A percentile compares a stretch with the other conserved stretches of the same genome.
Evolutionary conservation across 2,329 filamentous ascomycete genomes (phyloP).

Genomic region (Cladosporium halotolerans): DNA sequence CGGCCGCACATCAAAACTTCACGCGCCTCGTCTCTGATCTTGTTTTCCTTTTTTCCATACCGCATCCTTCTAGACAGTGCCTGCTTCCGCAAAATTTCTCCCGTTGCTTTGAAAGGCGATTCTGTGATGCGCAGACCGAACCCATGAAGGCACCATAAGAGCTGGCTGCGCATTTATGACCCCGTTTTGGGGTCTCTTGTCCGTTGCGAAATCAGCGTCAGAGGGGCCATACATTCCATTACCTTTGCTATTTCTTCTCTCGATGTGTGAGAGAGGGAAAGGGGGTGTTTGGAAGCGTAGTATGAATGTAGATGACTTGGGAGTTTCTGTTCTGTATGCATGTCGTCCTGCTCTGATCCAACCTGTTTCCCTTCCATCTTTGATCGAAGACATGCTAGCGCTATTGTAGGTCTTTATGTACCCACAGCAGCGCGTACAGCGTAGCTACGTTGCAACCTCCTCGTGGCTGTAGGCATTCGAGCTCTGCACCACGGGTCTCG

Average conservation of each 20-base stretch:
- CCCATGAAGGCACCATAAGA: constrained; percentile 11
- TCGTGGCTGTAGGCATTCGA: background rate
- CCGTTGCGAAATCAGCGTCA: constrained; percentile 15
- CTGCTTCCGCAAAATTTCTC: constrained; percentile 9
- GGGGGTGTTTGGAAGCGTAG: background rate
- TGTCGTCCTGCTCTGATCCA: background rate
- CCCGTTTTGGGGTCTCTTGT: constrained; percentile 14
- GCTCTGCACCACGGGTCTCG: background rate
- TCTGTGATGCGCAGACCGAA: constrained; percentile 13
- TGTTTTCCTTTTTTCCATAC: constrained; percentile 4
- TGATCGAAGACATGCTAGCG: background rate
- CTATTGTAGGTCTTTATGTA: too few relatives aligned
- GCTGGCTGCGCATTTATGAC: constrained; percentile 14
- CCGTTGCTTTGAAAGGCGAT: constrained; percentile 9
- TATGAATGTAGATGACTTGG: background rate
- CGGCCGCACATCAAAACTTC: constrained; percentile 5
- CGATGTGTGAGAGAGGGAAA: background rate
- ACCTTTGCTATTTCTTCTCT: background rate
- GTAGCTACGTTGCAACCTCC: background rate
- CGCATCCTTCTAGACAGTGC: constrained; percentile 13
- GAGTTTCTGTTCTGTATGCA: background rate
- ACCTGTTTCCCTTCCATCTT: background rate
- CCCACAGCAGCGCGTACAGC: too few relatives aligned
- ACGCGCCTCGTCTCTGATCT: background rate
- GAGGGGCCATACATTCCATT: constrained; percentile 9